Percentiles rank a stretch among this genome's conserved stretches.
These are phyloP conservation scores for Trametes polyzona DNA, from an alignment of 1,284 basidiomycete genomes.

Conservation along the genomic window DNA sequence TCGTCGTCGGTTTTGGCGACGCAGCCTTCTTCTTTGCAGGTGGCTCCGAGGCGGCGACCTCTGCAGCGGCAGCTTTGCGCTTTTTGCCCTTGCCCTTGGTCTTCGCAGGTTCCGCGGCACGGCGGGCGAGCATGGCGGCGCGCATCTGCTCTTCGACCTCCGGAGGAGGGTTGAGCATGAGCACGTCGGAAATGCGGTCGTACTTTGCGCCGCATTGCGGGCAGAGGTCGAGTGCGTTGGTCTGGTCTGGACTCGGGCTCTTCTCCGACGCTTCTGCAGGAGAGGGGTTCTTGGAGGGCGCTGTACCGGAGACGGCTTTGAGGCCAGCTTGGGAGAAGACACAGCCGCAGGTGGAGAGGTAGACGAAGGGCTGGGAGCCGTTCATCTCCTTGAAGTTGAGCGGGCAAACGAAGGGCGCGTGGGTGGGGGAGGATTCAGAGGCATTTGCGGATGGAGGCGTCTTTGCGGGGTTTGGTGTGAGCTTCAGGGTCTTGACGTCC, in stretches of 20 bases:
- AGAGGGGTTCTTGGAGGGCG: constrained; percentile 37
- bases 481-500: constrained; percentile 84
- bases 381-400: constrained; percentile 93
- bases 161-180: constrained; percentile 63
- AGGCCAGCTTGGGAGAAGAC: constrained; percentile 82
- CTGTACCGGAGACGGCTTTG: constrained; percentile 55
- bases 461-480: constrained; percentile 72
- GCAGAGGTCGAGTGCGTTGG: constrained; percentile 54
- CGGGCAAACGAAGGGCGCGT: constrained; percentile 83
- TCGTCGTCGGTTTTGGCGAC: constrained; percentile 43
- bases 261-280: constrained; percentile 30
- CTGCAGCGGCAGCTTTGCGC: constrained; percentile 51
- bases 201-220: constrained; percentile 78
- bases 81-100: constrained; percentile 69
- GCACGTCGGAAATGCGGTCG: constrained; percentile 53
- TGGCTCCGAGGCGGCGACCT: constrained; percentile 35
- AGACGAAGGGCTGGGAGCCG: constrained; percentile 86
- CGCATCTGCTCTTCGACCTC: constrained; percentile 64
- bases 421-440: constrained; percentile 48
- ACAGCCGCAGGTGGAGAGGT: constrained; percentile 86
- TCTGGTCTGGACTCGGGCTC: constrained; percentile 16
- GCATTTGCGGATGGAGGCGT: constrained; percentile 32
- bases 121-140: constrained; percentile 54
- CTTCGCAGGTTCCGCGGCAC: constrained; percentile 57
- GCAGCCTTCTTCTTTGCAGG: constrained; percentile 50